Evolutionary conservation across 345 rosid species (phyloP).

Genomic region (Gossypium rotundifolium): DNA sequence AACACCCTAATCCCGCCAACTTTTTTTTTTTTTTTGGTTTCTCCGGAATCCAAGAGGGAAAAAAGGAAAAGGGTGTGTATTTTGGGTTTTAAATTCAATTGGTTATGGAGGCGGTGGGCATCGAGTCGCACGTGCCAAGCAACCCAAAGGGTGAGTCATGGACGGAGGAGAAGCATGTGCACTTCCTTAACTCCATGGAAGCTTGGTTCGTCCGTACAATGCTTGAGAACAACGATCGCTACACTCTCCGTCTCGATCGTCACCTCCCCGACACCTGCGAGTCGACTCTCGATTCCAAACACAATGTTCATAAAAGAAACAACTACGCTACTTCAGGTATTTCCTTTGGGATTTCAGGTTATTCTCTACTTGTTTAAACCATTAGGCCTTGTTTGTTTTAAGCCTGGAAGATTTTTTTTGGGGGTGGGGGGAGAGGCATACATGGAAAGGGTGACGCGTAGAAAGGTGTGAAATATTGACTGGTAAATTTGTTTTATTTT

Average conservation of each 20-base stretch:
- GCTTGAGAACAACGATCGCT: constrained; percentile 21
- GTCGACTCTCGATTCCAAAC: constrained; percentile 26
- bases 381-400: background rate
- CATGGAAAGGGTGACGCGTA: too few relatives aligned
- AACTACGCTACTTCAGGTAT: constrained; percentile 10
- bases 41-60: background rate
- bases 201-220: constrained; percentile 31
- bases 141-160: constrained; percentile 15
- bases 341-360: too few relatives aligned
- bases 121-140: constrained; percentile 7
- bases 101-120: background rate
- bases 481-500: too few relatives aligned
- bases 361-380: too few relatives aligned
- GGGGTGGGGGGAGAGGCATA: too few relatives aligned
- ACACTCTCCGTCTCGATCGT: constrained; percentile 31
- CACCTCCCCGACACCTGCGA: constrained; percentile 33
- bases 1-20: background rate
- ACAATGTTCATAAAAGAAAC: constrained; percentile 13
- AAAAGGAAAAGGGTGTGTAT: background rate
- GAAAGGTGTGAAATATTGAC: too few relatives aligned
- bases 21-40: background rate
- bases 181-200: constrained; percentile 34
- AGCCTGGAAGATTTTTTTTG: too few relatives aligned
- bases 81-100: background rate
- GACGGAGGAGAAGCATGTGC: constrained; percentile 40